Evolutionary conservation across 208 protist genomes (phyloP).

Genomic region (Wallacemonas sp.): DNA sequence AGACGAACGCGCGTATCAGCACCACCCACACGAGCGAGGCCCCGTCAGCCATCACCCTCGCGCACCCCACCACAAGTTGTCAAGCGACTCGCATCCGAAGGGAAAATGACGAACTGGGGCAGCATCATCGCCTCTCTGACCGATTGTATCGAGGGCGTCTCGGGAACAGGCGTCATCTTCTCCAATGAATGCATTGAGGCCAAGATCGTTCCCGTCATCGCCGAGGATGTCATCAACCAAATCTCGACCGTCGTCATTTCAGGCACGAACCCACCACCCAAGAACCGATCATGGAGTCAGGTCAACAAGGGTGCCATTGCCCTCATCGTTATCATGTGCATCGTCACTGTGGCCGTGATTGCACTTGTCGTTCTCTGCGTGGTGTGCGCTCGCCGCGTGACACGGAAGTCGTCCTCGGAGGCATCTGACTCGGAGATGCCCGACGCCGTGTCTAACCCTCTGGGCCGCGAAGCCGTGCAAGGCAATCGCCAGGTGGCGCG

Average conservation of each 20-base stretch:
- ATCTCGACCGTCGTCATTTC: conserved; percentile 10
- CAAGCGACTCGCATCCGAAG: too few species aligned
- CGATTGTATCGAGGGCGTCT: too few species aligned
- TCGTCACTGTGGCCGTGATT: conserved; percentile 15
- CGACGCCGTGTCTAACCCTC: background rate
- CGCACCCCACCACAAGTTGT: too few species aligned
- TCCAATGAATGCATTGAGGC: background rate
- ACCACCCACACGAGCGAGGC: too few species aligned
- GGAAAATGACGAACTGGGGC: background rate
- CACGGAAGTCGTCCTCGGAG: background rate
- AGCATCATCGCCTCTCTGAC: background rate
- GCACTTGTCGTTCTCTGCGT: conserved; percentile 15
- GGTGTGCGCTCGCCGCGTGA: conserved; percentile 8
- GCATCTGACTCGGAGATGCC: background rate
- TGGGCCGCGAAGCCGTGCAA: too few species aligned
- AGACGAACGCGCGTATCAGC: too few species aligned
- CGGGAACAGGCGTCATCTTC: background rate
- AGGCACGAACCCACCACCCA: conserved; percentile 11
- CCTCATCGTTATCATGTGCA: conserved; percentile 18
- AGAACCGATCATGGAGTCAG: conserved; percentile 9
- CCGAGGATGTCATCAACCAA: background rate
- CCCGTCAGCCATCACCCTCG: too few species aligned
- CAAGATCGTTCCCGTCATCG: conserved; percentile 16
- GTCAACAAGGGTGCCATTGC: conserved; percentile 17
- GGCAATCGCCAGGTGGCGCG: background rate